These are phyloP conservation scores for Avena sativa DNA, from an alignment of 176 grass and related monocot species.

Conservation along the genomic window DNA sequence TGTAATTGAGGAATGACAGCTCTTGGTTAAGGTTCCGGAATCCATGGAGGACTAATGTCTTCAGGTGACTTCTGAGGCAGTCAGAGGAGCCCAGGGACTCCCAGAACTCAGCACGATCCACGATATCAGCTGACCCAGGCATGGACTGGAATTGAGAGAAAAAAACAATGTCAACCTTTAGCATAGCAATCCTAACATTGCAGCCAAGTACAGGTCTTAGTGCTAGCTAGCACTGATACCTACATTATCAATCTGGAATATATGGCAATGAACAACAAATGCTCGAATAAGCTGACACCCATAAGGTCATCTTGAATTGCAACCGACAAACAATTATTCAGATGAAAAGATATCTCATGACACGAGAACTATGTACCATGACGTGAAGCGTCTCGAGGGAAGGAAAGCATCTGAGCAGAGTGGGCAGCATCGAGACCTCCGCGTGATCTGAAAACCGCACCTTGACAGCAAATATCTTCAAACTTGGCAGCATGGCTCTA, in stretches of 20 bases:
- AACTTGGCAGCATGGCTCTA: constrained; percentile 26
- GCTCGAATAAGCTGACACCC: background rate
- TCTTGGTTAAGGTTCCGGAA: background rate
- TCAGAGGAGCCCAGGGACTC: background rate
- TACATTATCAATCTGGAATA: background rate
- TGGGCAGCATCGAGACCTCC: constrained; percentile 35
- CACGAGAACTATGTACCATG: background rate
- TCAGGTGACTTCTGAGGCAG: constrained; percentile 44
- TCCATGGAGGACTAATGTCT: constrained; percentile 33
- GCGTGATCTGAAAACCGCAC: constrained; percentile 21
- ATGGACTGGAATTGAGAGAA: constrained; percentile 19
- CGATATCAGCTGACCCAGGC: background rate
- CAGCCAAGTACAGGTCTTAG: background rate
- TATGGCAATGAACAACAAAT: background rate
- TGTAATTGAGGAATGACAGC: background rate
- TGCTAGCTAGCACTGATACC: background rate
- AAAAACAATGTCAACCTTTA: background rate
- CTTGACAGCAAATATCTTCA: constrained; percentile 43
- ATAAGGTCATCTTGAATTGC: background rate
- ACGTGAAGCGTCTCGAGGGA: constrained; percentile 43
- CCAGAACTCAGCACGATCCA: background rate
- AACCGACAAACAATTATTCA: background rate
- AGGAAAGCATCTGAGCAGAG: constrained; percentile 48
- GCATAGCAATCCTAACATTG: background rate
- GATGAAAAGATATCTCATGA: background rate